phyloP scores from a whole-genome alignment of 140 eudicot species.

The Cichorium intybus region DNA sequence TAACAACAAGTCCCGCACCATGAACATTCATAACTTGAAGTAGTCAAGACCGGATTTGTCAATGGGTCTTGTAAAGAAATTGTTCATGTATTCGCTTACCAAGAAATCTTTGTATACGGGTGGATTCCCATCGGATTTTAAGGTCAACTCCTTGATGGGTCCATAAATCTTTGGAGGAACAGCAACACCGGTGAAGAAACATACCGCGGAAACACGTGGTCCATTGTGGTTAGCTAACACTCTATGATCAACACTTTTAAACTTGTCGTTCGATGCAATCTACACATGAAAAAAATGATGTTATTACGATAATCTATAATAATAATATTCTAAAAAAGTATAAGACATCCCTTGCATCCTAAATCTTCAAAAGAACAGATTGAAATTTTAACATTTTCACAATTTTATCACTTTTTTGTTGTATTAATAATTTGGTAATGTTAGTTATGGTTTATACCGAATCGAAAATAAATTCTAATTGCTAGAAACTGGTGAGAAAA shows the following conservation, averaged over 20 bases:
- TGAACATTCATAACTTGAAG: conserved; percentile 27
- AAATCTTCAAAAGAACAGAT: too few species aligned
- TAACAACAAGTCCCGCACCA: background rate
- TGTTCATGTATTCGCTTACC: conserved; percentile 10
- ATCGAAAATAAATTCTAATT: too few species aligned
- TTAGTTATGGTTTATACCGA: too few species aligned
- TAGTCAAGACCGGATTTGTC: conserved; percentile 32
- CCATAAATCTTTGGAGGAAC: conserved; percentile 29
- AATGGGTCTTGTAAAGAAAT: conserved; percentile 18
- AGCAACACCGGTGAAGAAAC: conserved; percentile 38
- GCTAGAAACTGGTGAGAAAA: too few species aligned
- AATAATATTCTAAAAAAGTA: too few species aligned
- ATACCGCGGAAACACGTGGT: conserved; percentile 54
- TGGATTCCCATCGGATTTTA: conserved; percentile 24
- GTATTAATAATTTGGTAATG: too few species aligned
- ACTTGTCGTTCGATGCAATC: conserved; percentile 47
- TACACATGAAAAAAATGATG: background rate
- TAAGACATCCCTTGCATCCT: too few species aligned
- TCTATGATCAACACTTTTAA: conserved; percentile 44
- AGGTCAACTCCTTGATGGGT: conserved; percentile 41
- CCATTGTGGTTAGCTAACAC: conserved; percentile 43
- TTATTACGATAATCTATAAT: background rate
- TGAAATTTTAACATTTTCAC: too few species aligned
- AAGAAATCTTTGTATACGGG: background rate
- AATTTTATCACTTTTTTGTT: too few species aligned